These are phyloP conservation scores for Penicillium polonicum DNA, from an alignment of 2,329 filamentous ascomycete species.

Conservation along the genomic window DNA sequence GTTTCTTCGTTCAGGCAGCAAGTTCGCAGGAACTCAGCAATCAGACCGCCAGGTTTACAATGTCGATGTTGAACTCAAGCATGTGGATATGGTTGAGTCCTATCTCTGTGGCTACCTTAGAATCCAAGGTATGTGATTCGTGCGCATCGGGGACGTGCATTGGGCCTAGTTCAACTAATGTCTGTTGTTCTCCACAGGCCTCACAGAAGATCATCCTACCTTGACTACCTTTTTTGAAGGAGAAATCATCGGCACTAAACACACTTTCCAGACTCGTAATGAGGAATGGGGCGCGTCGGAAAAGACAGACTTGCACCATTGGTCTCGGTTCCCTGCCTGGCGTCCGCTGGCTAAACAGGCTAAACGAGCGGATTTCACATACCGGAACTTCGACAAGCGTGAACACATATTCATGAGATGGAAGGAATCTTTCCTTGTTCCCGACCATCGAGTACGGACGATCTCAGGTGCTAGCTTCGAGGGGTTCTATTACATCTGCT, in stretches of 20 bases:
- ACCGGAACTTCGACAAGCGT: slow-evolving; percentile 69
- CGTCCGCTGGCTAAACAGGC: slow-evolving; percentile 68
- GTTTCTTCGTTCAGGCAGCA: slow-evolving; percentile 81
- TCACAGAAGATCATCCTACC: slow-evolving; percentile 95
- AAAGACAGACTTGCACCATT: slow-evolving; percentile 89
- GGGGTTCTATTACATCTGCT: slow-evolving; percentile 98
- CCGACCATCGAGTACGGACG: slow-evolving; percentile 85
- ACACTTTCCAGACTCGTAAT: slow-evolving; percentile 89
- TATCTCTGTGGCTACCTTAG: slow-evolving; percentile 92
- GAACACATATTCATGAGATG: slow-evolving; percentile 98
- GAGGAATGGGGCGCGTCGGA: slow-evolving; percentile 87
- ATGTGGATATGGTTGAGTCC: slow-evolving; percentile 90
- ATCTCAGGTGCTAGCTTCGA: slow-evolving; percentile 96
- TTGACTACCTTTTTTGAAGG: slow-evolving; percentile 97
- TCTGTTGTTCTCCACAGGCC: slow-evolving; percentile 54
- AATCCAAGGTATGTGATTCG: slow-evolving; percentile 71
- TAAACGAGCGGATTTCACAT: slow-evolving; percentile 58
- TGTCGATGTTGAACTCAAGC: slow-evolving; percentile 94
- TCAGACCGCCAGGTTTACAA: slow-evolving; percentile 92
- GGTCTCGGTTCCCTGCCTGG: slow-evolving; percentile 87
- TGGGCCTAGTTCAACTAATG: slow-evolving; percentile 3
- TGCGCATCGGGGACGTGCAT: neutral
- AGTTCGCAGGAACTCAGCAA: slow-evolving; percentile 85
- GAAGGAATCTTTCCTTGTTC: slow-evolving; percentile 98
- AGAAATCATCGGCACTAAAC: slow-evolving; percentile 93